Evolutionary conservation across 495 filamentous ascomycete genomes (phyloP), one percentile per base, ranked within the genome.

Genomic region (Geopyxis carbonaria): DNA sequence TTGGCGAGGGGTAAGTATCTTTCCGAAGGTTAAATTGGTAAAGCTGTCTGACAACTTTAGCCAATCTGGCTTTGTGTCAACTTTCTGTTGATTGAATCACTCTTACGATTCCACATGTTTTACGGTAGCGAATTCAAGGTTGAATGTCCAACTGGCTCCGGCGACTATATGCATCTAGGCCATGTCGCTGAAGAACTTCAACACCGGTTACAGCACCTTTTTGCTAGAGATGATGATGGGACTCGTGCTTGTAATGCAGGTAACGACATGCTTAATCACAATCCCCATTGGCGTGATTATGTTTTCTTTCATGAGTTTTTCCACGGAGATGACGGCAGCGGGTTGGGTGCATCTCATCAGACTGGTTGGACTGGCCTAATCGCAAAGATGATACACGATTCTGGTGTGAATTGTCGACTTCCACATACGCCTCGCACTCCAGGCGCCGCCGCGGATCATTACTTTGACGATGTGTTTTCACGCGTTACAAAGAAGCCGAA

Each of bases 251-350:
- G 89, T 64, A 85, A 93, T 45, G 75, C 68, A 35, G 72, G 76
- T 16, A 83, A 73, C 42, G 78, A 93, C 38, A 64, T 76, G 43
- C 73, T 95, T 22, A 83, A 95, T 61, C 89, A 76, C 45, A 81
- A 95, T 57, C 72, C 80, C 16, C 64, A 93, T 59, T 94, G 87
- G 87, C 83, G 73, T 55, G 84, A 94, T 54, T 72, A 92, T 50
- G 61, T 94, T 43, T 93, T 82, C 78, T 95, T 91, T 67, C 77
- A 92, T 52, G 87, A 95, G 58, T 95, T 91, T 64, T 95, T 95
- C 51, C 86, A 95, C 49, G 87, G 81, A 20, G 89, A 95, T 53
- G 76, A 65, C 19, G 87, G 89, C 11, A 75, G 83, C 36, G 87
- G 89, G 4, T 65, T 94, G 5, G 87, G 87, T 38, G 82, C 87